These are phyloP conservation scores for Capronia americana DNA, from an alignment of 2,329 filamentous ascomycete genomes.

Conservation along the genomic window DNA sequence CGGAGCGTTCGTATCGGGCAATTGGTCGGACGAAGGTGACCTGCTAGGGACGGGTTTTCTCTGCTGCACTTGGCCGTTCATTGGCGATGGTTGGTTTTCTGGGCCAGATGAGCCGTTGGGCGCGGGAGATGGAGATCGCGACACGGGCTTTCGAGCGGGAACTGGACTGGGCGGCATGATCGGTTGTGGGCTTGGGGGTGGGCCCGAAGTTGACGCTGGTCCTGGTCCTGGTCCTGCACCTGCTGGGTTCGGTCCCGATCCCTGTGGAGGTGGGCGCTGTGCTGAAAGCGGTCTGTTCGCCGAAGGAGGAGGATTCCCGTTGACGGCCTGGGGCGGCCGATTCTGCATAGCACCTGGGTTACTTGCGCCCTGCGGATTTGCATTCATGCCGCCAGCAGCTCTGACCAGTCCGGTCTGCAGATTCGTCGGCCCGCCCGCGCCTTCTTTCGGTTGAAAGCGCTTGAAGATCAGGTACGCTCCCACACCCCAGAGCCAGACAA, in stretches of 20 bases:
- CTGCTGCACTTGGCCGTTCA: not conserved
- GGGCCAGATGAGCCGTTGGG: not conserved
- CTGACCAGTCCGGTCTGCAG: not conserved
- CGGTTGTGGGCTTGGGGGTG: not conserved
- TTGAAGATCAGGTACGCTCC: slow-evolving; percentile 55
- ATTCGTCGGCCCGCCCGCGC: not conserved
- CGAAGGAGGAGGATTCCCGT: not conserved
- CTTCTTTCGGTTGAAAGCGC: not conserved
- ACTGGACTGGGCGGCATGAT: not conserved
- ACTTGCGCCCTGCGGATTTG: too few species aligned
- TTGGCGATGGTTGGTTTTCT: not conserved
- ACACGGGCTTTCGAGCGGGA: not conserved
- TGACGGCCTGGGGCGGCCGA: not conserved
- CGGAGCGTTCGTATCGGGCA: not conserved
- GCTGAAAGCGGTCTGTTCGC: not conserved
- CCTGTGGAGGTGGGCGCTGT: not conserved
- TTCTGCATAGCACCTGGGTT: not conserved
- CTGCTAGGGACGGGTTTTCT: not conserved
- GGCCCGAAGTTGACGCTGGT: not conserved
- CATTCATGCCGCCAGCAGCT: not conserved
- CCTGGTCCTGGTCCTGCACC: not conserved
- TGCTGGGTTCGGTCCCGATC: not conserved
- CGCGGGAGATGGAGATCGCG: not conserved
- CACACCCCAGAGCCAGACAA: slow-evolving; percentile 72
- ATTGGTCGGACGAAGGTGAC: not conserved